Evolutionary conservation across 2,329 filamentous ascomycete genomes (phyloP).

Genomic region (Tolypocladium cylindrosporum): DNA sequence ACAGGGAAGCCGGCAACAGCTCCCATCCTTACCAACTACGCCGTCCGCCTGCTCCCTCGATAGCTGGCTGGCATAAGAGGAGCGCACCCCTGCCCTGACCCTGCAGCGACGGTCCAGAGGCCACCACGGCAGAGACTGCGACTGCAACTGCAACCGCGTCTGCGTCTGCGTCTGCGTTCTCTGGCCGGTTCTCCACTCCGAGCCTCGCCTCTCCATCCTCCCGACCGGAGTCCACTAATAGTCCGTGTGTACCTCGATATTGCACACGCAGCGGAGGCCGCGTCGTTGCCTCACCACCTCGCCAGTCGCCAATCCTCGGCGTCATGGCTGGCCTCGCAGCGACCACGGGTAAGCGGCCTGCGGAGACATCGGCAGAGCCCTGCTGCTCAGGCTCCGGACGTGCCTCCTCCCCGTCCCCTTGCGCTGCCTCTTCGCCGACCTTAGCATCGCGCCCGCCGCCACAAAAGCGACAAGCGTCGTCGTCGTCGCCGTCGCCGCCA

Average conservation of each 20-base stretch:
- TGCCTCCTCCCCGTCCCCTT: background rate
- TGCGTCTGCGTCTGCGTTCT: background rate
- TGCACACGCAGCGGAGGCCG: background rate
- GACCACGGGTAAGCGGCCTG: constrained; percentile 1
- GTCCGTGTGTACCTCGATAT: background rate
- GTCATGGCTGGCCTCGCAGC: constrained; percentile 2
- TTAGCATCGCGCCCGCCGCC: background rate
- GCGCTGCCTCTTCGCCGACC: background rate
- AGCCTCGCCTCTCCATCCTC: background rate
- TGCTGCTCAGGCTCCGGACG: background rate
- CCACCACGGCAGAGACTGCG: background rate
- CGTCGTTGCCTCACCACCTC: background rate
- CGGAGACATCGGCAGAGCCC: constrained; percentile 1
- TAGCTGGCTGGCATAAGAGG: background rate
- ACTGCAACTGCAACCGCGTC: background rate
- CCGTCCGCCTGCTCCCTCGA: background rate
- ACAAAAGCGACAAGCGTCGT: background rate
- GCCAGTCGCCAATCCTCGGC: background rate
- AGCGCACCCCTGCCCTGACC: background rate
- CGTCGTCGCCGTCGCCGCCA: background rate
- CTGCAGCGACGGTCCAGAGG: background rate
- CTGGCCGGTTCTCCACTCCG: background rate
- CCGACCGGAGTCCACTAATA: background rate
- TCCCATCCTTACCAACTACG: background rate
- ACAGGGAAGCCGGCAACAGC: background rate